phyloP scores from a whole-genome alignment of 208 protist genomes.

The Trypanosomatidae sp. region DNA sequence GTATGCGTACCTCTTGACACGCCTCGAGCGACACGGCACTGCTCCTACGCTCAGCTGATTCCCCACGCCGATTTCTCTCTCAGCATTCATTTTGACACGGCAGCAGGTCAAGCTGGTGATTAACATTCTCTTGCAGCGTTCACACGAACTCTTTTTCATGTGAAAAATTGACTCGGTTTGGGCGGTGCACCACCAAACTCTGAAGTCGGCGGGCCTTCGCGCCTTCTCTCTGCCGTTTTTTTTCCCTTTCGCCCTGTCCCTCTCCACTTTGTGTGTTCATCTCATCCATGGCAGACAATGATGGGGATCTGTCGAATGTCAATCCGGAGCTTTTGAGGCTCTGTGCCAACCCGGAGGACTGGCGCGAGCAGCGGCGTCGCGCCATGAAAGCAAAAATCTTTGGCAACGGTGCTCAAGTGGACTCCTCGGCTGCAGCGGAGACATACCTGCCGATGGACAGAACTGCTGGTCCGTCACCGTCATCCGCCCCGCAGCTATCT shows the following conservation, averaged over 20 bases:
- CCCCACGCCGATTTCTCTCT: background rate
- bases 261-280: background rate
- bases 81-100: background rate
- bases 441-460: conserved; percentile 10
- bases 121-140: background rate
- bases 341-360: conserved; percentile 59
- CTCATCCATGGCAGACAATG: conserved; percentile 36
- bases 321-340: conserved; percentile 71
- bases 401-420: conserved; percentile 8
- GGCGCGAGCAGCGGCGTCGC: conserved; percentile 74
- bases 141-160: background rate
- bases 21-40: background rate
- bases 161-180: background rate
- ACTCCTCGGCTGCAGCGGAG: background rate
- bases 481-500: background rate
- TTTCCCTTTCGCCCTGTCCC: background rate
- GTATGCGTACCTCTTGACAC: background rate
- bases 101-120: background rate
- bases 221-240: background rate
- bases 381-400: conserved; percentile 78
- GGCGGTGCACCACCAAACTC: background rate
- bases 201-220: background rate
- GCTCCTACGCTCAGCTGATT: background rate
- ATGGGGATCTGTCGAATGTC: conserved; percentile 71
- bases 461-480: conserved; percentile 1